Conservation (phyloP, 2,329 filamentous ascomycete species). For the Biscogniauxia marginata region DNA sequence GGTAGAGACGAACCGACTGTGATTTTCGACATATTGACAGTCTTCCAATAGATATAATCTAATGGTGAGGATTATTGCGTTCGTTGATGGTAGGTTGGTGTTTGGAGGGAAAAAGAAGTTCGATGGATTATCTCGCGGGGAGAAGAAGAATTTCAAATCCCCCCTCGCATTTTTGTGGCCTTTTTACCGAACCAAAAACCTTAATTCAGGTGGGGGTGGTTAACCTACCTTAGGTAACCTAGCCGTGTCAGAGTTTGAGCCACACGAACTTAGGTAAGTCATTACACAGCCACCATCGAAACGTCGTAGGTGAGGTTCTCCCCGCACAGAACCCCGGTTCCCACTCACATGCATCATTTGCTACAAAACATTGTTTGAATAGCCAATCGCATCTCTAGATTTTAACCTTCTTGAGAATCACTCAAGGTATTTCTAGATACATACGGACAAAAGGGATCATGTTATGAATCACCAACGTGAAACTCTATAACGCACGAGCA, state of each 20-base stretch:
- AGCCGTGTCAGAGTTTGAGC: not conserved
- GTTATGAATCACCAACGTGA: not conserved
- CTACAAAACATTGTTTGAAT: not conserved
- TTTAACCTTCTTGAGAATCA: not conserved
- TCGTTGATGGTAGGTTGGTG: conserved; percentile 28
- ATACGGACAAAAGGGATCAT: too few relatives aligned
- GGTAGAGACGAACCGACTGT: conserved; percentile 59
- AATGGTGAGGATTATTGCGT: conserved; percentile 66
- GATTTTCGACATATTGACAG: conserved; percentile 85
- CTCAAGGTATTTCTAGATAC: not conserved
- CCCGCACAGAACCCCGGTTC: too few relatives aligned
- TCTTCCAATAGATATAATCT: conserved; percentile 82
- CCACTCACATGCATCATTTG: not conserved
- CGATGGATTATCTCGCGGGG: conserved; percentile 1
- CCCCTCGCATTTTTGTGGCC: conserved; percentile 14
- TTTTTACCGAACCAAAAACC: not conserved
- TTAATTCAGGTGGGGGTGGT: not conserved
- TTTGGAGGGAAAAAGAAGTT: conserved; percentile 4
- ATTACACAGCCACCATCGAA: not conserved
- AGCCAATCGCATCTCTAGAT: conserved; percentile 3
- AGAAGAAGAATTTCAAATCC: not conserved
- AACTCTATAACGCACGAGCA: not conserved
- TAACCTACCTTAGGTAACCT: too few relatives aligned
- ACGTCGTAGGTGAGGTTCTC: not conserved
- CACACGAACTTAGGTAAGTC: not conserved